Evolutionary conservation across 108 stramenopile species (phyloP).

Genomic region (Pseudonitzschia multistriata): DNA sequence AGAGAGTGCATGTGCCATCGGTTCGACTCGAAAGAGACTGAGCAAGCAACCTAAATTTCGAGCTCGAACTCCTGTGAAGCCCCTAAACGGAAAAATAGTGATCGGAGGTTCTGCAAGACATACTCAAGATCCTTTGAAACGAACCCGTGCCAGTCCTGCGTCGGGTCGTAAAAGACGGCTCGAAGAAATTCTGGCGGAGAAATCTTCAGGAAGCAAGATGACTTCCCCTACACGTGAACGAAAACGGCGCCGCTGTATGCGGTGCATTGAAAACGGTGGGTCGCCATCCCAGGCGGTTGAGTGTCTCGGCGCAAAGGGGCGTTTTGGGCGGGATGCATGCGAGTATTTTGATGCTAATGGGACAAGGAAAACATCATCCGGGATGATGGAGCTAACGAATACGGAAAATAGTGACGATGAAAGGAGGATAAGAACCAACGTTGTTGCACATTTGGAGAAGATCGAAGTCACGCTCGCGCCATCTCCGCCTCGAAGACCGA

Average conservation of each 20-base stretch:
- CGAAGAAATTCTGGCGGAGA: slow-evolving; percentile 9
- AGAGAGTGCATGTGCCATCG: neutral
- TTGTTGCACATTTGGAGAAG: neutral
- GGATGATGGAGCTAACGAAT: neutral
- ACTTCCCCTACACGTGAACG: neutral
- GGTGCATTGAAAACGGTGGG: slow-evolving; percentile 1
- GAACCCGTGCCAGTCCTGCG: slow-evolving; percentile 12
- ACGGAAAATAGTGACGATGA: neutral
- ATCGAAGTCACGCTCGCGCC: slow-evolving; percentile 2
- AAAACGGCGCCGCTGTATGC: slow-evolving; percentile 13
- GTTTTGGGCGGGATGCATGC: slow-evolving; percentile 17
- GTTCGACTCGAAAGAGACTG: slow-evolving; percentile 6
- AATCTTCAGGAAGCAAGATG: neutral
- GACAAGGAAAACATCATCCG: neutral
- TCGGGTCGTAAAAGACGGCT: slow-evolving; percentile 6
- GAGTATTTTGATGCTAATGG: slow-evolving; percentile 4
- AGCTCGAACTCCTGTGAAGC: slow-evolving; percentile 30
- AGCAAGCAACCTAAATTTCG: slow-evolving; percentile 33
- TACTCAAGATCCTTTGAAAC: slow-evolving; percentile 17
- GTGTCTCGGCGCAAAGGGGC: slow-evolving; percentile 12
- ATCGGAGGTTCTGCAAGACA: neutral
- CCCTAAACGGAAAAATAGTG: slow-evolving; percentile 23
- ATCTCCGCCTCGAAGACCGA: neutral
- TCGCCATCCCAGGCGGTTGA: slow-evolving; percentile 1
- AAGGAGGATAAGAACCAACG: neutral